Evolutionary conservation across 345 rosid genomes (phyloP).

Genomic region (Schrenkiella parvula): DNA sequence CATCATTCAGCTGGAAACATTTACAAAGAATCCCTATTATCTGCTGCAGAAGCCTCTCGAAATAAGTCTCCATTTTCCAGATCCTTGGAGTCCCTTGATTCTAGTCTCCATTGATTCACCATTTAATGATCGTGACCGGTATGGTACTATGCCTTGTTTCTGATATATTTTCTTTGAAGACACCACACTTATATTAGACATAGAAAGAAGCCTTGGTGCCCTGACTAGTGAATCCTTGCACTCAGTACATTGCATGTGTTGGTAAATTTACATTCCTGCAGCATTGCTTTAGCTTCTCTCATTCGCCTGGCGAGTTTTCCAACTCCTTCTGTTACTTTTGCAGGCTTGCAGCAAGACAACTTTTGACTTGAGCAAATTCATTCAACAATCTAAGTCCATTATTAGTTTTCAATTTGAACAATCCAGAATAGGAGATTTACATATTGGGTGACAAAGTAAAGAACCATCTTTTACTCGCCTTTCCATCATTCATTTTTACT

Average conservation of each 20-base stretch:
- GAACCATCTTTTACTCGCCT: neutral
- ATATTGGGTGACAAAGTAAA: neutral
- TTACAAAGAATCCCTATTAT: conserved; percentile 42
- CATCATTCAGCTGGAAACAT: conserved; percentile 31
- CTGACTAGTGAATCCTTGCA: neutral
- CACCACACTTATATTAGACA: neutral
- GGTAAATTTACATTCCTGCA: neutral
- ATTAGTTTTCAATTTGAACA: neutral
- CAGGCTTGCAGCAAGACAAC: conserved; percentile 7
- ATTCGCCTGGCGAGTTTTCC: neutral
- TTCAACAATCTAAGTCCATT: neutral
- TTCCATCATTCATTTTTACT: conserved; percentile 1
- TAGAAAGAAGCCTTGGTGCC: neutral
- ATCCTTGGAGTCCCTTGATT: conserved; percentile 47
- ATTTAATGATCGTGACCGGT: neutral
- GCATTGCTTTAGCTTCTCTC: neutral
- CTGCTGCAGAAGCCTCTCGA: conserved; percentile 48
- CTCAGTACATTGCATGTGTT: neutral
- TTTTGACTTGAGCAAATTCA: conserved; percentile 7
- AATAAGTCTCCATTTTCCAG: conserved; percentile 42
- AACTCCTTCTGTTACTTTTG: conserved; percentile 4
- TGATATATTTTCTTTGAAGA: neutral
- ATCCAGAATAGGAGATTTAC: neutral
- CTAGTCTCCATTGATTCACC: conserved; percentile 30
- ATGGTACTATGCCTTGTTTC: neutral